Base-by-base conservation (phyloP, 495 filamentous ascomycete genomes). In the Oidiodendron maius region DNA sequence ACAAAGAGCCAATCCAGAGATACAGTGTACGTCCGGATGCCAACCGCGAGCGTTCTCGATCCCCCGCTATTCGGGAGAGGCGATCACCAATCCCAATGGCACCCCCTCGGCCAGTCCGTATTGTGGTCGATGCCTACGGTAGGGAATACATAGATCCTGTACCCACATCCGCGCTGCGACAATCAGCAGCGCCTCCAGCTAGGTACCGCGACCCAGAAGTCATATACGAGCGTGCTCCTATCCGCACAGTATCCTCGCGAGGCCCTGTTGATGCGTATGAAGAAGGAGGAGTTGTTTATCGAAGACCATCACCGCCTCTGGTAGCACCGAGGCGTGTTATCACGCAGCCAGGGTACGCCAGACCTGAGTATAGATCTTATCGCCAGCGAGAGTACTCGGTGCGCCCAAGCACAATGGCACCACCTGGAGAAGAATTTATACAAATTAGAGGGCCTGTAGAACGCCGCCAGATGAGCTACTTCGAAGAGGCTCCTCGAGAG, bases 121-220 rank as follows among this genome's bases (percentile, higher is more conserved):
- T 87, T 48, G 65, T 88, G 37, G 66, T 89, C 39, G 85, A 89
- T 60, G 75, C 83, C 45, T 79, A 76, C 64, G 86, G 86, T 18
- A 80, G 80, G 48, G 74, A 86, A 57, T 91, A 82, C 55, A 66
- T 83, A 40, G 84, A 74, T 25, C 64, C 80, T 5, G 59, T 75
- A 16, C 64, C 76, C 17, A 62, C 58, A 16, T 50, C 67, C 10
- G 55, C 67, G 13, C 47, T 70, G 24, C 62, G 72, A 25, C 65
- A 72, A 22, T 74, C 72, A 3, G 56, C 71, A 0, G 66, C 65
- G 13, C 65, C 72, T 5, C 57, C 66, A 4, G 46, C 57, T 34
- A 62, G 71, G 49, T 60, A 58, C 18, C 50, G 62, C n/a, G 71
- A 74, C 15, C 42, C 61, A 21, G 71, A 74, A 40, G 41, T 69